phyloP scores from a whole-genome alignment of 1,284 basidiomycete genomes.

The Melanopsichium pennsylvanicum region DNA sequence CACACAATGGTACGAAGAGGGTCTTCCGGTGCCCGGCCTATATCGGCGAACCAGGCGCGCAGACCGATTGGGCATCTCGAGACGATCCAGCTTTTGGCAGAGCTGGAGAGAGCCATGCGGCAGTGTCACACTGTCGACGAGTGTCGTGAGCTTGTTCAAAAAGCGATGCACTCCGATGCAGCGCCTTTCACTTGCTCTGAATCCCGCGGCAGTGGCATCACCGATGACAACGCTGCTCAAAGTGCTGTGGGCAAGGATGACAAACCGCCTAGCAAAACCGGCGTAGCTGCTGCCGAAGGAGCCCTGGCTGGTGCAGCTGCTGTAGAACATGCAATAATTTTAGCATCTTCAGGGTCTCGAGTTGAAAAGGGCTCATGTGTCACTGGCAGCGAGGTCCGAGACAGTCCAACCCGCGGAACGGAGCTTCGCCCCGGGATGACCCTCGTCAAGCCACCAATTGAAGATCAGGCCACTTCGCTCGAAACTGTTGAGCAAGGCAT shows the following conservation, averaged over 20 bases:
- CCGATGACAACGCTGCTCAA: slow-evolving; percentile 2
- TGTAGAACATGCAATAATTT: not conserved
- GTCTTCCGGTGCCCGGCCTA: slow-evolving; percentile 13
- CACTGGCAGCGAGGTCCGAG: not conserved
- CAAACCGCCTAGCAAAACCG: not conserved
- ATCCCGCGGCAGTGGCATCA: slow-evolving; percentile 2
- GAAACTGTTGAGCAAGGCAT: slow-evolving; percentile 26
- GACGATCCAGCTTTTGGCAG: slow-evolving; percentile 35
- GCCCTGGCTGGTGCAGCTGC: not conserved
- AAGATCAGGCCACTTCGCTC: slow-evolving; percentile 15
- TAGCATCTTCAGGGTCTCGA: not conserved
- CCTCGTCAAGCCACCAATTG: not conserved
- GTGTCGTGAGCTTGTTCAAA: slow-evolving; percentile 46
- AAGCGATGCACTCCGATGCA: slow-evolving; percentile 43
- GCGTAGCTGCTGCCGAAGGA: slow-evolving; percentile 1
- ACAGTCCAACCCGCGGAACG: not conserved
- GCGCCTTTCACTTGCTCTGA: slow-evolving; percentile 3
- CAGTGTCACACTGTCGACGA: slow-evolving; percentile 49
- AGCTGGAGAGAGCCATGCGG: slow-evolving; percentile 51
- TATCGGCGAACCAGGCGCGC: slow-evolving; percentile 10
- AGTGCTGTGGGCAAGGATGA: not conserved
- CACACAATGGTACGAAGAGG: slow-evolving; percentile 16
- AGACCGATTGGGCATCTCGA: slow-evolving; percentile 18
- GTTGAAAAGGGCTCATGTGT: not conserved
- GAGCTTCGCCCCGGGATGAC: slow-evolving; percentile 2